Percentiles rank a stretch among this genome's conserved stretches.
Conservation (phyloP, 179 eudicot genomes). For the Gypsophila paniculata region DNA sequence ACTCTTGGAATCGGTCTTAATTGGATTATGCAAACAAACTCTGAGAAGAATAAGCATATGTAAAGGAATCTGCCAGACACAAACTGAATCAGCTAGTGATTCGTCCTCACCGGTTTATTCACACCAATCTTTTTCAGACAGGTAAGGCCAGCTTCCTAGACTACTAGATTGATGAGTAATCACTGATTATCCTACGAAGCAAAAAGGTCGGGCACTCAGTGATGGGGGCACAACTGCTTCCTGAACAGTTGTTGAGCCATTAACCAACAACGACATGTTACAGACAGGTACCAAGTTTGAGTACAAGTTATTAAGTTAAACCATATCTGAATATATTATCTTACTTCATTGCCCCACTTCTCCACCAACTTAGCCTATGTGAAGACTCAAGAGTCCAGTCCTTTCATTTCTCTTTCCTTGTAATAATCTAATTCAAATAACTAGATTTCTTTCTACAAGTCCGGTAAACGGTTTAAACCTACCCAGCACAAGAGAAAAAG, state of each 20-base stretch:
- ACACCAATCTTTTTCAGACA: background rate
- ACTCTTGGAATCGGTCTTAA: background rate
- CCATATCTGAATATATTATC: no score
- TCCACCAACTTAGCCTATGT: background rate
- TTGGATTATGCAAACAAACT: background rate
- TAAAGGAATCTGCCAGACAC: background rate
- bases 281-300: background rate
- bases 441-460: background rate
- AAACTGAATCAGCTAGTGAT: background rate
- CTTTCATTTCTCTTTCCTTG: background rate
- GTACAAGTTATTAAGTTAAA: no score
- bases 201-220: background rate
- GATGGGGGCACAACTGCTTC: background rate
- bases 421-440: no score
- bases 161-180: background rate
- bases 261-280: background rate
- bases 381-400: background rate
- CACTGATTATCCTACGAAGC: background rate
- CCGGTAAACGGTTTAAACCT: no score
- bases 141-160: background rate
- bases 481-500: no score
- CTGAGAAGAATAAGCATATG: background rate
- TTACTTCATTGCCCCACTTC: background rate
- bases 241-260: background rate
- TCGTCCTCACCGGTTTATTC: background rate